A percentile compares a stretch with the other conserved stretches of the same genome.
phyloP scores from a whole-genome alignment of 2,329 filamentous ascomycete species.

The Aspergillus fischeri region DNA sequence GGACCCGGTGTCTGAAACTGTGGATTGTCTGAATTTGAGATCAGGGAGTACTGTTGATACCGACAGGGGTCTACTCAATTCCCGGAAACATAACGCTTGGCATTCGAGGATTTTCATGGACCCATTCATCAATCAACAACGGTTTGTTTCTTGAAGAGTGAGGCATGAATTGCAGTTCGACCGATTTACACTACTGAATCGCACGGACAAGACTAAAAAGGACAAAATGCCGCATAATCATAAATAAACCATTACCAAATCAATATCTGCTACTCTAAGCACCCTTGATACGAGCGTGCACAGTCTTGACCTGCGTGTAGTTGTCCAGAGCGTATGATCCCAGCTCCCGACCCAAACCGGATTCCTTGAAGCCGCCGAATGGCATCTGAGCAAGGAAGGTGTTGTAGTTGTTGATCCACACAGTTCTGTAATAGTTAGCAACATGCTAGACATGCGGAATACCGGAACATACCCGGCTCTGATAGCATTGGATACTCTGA shows the following conservation, averaged over 20 bases:
- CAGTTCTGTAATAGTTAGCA: conserved; percentile 37
- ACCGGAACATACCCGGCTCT: conserved; percentile 54
- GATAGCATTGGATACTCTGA: conserved; percentile 67
- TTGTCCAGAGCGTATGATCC: conserved; percentile 48
- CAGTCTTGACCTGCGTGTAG: conserved; percentile 48
- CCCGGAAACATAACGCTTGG: not conserved
- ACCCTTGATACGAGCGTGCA: conserved; percentile 38
- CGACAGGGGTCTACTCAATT: not conserved
- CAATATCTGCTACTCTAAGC: not conserved
- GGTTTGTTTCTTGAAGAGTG: not conserved
- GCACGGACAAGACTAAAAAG: not conserved
- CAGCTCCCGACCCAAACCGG: conserved; percentile 43
- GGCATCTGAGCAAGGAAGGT: conserved; percentile 49
- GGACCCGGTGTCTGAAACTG: too few relatives aligned
- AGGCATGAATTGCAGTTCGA: not conserved
- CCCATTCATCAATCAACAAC: too few relatives aligned
- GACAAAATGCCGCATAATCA: not conserved
- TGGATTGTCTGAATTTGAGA: not conserved
- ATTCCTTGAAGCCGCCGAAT: conserved; percentile 45
- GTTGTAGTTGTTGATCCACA: conserved; percentile 70
- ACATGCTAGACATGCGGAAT: too few relatives aligned
- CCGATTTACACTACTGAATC: not conserved
- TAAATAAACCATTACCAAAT: not conserved
- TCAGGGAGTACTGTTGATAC: not conserved
- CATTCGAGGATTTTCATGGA: not conserved